These are phyloP conservation scores for Aegilops umbellulata DNA, from an alignment of 176 grass and related monocot species.

Conservation along the genomic window DNA sequence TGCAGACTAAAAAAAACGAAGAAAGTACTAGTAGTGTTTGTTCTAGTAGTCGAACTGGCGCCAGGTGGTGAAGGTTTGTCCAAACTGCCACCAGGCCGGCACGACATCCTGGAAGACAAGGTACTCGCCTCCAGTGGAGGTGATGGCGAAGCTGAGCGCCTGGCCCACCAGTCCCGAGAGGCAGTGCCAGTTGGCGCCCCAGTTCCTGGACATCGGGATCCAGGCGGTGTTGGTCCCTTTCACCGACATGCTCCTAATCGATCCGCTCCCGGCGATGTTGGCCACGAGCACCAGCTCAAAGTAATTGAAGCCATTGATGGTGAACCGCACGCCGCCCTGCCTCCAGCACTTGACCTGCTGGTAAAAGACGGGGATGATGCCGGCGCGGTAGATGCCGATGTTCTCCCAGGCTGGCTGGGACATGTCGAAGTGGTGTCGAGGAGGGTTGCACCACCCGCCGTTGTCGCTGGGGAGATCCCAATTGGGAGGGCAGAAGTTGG, in stretches of 20 bases:
- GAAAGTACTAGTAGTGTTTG: too few species aligned
- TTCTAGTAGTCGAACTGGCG: constrained; percentile 38
- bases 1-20: too few species aligned
- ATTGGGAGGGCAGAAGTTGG: constrained; percentile 1
- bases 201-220: constrained; percentile 42
- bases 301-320: constrained; percentile 34
- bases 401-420: background rate
- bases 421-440: background rate
- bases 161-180: background rate
- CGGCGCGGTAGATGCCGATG: background rate
- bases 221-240: constrained; percentile 12
- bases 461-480: background rate
- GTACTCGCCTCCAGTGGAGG: constrained; percentile 30
- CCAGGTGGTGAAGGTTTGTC: constrained; percentile 43
- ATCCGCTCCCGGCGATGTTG: constrained; percentile 37
- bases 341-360: constrained; percentile 32
- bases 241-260: background rate
- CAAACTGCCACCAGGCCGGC: constrained; percentile 39
- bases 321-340: constrained; percentile 3
- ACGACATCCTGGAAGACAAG: constrained; percentile 33
- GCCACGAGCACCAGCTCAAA: constrained; percentile 37
- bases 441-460: background rate
- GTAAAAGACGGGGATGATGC: background rate
- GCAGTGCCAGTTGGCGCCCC: constrained; percentile 53
- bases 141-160: constrained; percentile 45